Evolutionary conservation across 1,284 basidiomycete species (phyloP), one percentile per base, ranked within the genome.

Genomic region (Bondarzewia mesenterica): DNA sequence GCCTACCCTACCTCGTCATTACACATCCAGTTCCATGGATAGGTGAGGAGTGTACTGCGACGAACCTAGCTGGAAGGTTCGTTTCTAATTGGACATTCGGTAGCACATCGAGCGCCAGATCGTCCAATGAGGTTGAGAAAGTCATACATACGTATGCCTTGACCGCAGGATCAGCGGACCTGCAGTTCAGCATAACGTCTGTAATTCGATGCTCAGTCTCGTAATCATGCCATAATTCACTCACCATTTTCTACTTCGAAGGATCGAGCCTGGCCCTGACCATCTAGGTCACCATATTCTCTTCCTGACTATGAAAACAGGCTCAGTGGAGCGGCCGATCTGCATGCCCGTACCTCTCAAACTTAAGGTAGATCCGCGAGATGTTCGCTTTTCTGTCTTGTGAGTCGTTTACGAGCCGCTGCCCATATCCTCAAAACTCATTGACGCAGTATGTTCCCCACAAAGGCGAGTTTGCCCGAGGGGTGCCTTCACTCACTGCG

Each of bases 381-480:
- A 56, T 40, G 64, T 82, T 7, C 68, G 75, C 32, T 82, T 82
- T 54, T 64, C 71, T 21, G 74, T 80, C 15, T 82, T 82, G 80
- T 82, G 52, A 58, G 64, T 60, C 18, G 41, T 32, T 15, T 25
- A 20, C 23, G 39, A 21, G 22, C 26, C 16, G 21, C 10, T 10
- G 38, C 14, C 20, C 38, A 16, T 18, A 40, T 46, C 42, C 20
- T n/a, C 21, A 3, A 32, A 21, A 44, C 38, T 26, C 4, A 26
- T 23, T 7, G 22, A n/a, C n/a, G 21, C 52, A 81, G 80, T 52
- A 60, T 72, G 8, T 81, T 78, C 57, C 77, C 78, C 14, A 78
- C 78, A 10, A 75, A 76, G 56, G 56, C 69, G 7, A 71, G 70
- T 44, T 58, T 78, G 2, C 79, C 79, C 0, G 58, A 60, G 10